Base-by-base conservation (phyloP, 2,329 filamentous ascomycete genomes). In the Sporothrix humicola region DNA sequence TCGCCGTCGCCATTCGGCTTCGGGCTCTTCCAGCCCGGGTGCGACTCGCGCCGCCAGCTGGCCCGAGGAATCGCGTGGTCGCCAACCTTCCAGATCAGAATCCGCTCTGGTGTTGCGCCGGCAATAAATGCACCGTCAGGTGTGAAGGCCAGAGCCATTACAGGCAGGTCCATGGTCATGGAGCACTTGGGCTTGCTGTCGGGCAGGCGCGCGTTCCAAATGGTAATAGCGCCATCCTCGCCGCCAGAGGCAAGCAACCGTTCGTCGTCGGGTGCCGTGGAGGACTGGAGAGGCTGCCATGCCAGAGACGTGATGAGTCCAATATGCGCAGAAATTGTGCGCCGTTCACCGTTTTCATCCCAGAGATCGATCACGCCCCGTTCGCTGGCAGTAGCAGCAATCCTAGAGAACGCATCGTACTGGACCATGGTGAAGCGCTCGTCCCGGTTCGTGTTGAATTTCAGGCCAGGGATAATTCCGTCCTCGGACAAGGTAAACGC, bases 11-110 rank as follows among this genome's bases (percentile, higher is more conserved):
- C 82, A 50, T 84, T 85, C 63, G 83, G 84, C 77, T 85, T 87
- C 23, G 88, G 88, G 74, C 86, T 90, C 46, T 87, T 82, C 87
- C 88, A 90, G 4, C 87, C 89, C 0, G 84, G 82, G 76, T 90
- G 87, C 10, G 85, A 82, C 37, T 84, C 82, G 74, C 87, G 82
- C 74, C 83, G 87, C 89, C 89, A 91, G 77, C 84, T 88, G 17
- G 89, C 89, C 63, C 87, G 84, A 4, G 89, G 89, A 63, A 89
- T 84, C 37, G 83, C 82, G 63, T 86, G 83, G 71, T 89, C 89
- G 74, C 87, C 88, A 13, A 90, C 86, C 78, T 90, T 91, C 88
- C 89, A 91, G 63, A 91, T 90, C 54, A 90, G 81, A 15, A 91
- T 87, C 73, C 84, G 85, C 48, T 86, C 85, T 23, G 84, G 84